Base-by-base conservation (phyloP, 225 moss, liverwort and hornwort species). In the Bryum argenteum region DNA sequence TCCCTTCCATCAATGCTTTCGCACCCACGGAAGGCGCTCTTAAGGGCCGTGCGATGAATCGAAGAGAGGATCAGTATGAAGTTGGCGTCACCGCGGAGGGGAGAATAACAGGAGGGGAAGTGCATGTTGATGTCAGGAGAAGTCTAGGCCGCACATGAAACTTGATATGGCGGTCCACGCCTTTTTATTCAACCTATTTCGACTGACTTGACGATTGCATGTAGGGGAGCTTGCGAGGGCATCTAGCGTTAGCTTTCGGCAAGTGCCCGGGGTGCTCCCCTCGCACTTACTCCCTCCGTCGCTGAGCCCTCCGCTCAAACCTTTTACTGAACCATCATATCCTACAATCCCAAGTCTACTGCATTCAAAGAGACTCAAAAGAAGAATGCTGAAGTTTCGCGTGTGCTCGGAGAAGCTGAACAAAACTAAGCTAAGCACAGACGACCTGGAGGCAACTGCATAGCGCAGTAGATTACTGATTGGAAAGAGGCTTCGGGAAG, bases 101-200 rank as follows among this genome's bases (percentile, higher is more conserved):
- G 45, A 53, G 55, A 19, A 59, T 79, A 12, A 65, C 71, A 61
- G 16, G 0, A 59, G 17, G 42, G 41, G 50, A 52, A 18, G 42
- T 65, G 69, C 67, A 37, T 76, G n/a, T 71, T 76, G 21, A 71
- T 88, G 0, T 95, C n/a, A 85, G 90, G 90, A 83, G 92, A 92
- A 95, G 84, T 90, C 92, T 95, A 95, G 90, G 83, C 95, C 86
- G 92, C 89, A 80, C 95, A 86, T 69, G 63, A 72, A 43, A 42
- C 80, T 83, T 64, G 28, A 52, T 79, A 78, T 78, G 83, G 87
- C 92, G 92, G 92, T 84, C 91, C 89, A 92, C 89, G 92, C 95
- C 92, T 90, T 92, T 33, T 92, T 86, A 63, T 90, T 92, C 95
- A 83, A 92, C 90, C 88, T 85, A 77, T 28, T 33, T 33, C 4